Evolutionary conservation across 331 rosid genomes (phyloP).

Genomic region (Acacia pycnantha): DNA sequence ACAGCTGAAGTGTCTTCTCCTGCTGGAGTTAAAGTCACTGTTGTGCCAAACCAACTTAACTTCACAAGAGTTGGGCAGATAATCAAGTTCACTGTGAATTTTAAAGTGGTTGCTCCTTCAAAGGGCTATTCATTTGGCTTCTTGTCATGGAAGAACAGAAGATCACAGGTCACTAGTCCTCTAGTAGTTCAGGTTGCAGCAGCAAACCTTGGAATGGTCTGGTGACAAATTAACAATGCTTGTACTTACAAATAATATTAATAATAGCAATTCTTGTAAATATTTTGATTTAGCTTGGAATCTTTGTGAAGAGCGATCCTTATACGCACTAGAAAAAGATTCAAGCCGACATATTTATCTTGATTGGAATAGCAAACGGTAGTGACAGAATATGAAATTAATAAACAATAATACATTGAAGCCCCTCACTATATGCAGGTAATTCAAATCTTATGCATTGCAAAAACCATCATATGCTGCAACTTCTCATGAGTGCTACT

Average conservation of each 20-base stretch:
- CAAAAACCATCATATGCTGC: not conserved
- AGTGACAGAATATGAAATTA: not conserved
- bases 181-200: conserved; percentile 53
- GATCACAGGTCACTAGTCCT: conserved; percentile 65
- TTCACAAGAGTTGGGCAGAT: conserved; percentile 59
- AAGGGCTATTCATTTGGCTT: conserved; percentile 75
- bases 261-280: not conserved
- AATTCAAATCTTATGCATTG: not conserved
- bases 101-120: conserved; percentile 54
- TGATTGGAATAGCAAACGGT: not conserved
- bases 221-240: conserved; percentile 24
- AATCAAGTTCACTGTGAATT: conserved; percentile 61
- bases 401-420: not conserved
- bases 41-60: conserved; percentile 49
- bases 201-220: conserved; percentile 43
- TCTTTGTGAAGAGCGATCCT: not conserved
- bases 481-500: not conserved
- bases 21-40: conserved; percentile 59
- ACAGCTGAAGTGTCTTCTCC: conserved; percentile 59
- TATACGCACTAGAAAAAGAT: not conserved
- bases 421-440: not conserved
- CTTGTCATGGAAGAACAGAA: conserved; percentile 62
- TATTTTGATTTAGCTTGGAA: not conserved
- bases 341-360: not conserved
- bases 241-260: not conserved